phyloP scores from a whole-genome alignment of 2,329 filamentous ascomycete genomes.

The Fusarium compactum region DNA sequence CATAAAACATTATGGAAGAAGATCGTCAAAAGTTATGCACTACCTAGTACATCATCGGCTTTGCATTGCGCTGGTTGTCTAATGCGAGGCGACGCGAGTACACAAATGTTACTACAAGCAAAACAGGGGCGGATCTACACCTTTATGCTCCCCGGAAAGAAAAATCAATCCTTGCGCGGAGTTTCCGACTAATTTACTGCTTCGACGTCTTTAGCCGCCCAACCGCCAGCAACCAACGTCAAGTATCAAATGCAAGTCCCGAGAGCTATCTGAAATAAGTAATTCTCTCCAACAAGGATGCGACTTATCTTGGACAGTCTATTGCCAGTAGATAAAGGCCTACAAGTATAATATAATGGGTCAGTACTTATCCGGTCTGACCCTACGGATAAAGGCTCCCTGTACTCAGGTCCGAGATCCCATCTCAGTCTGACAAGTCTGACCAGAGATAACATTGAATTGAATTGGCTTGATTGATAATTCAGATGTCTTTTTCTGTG shows the following conservation, averaged over 20 bases:
- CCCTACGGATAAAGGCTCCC: slow-evolving; percentile 6
- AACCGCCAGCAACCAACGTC: slow-evolving; percentile 10
- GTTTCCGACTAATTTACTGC: slow-evolving; percentile 24
- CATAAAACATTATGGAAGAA: background rate
- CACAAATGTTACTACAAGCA: background rate
- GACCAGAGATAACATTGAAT: slow-evolving; percentile 7
- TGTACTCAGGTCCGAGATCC: slow-evolving; percentile 15
- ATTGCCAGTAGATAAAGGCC: slow-evolving; percentile 8
- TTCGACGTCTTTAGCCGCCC: slow-evolving; percentile 26
- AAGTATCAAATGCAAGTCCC: background rate
- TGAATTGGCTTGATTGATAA: slow-evolving; percentile 12
- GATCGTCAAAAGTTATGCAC: background rate
- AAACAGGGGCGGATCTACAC: slow-evolving; percentile 10
- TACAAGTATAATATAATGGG: background rate
- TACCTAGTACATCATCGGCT: slow-evolving; percentile 21
- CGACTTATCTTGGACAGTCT: background rate
- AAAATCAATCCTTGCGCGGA: slow-evolving; percentile 21
- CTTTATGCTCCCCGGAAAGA: slow-evolving; percentile 26
- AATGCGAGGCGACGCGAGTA: background rate
- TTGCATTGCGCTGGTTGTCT: background rate
- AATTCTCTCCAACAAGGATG: background rate
- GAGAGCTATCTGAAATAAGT: background rate
- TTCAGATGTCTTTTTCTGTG: background rate
- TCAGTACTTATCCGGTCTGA: slow-evolving; percentile 25
- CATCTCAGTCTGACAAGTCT: slow-evolving; percentile 1